phyloP scores from a whole-genome alignment of 1,284 basidiomycete genomes.

The Golubevia sp. region DNA sequence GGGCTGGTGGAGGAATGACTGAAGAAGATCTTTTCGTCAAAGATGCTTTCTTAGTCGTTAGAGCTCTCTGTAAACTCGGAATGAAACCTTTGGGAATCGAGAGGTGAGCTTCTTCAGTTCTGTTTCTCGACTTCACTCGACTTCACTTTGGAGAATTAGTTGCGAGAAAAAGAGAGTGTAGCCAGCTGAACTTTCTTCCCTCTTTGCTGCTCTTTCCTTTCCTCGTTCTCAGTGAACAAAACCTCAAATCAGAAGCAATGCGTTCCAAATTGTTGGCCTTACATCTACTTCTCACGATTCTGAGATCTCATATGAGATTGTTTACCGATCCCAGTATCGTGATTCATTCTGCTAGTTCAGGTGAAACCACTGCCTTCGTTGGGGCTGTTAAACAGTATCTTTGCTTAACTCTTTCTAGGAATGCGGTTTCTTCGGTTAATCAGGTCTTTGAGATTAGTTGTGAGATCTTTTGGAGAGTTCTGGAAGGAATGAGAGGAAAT shows the following conservation, averaged over 20 bases:
- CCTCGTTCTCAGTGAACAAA: slow-evolving; percentile 34
- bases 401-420: slow-evolving; percentile 88
- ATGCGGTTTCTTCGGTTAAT: slow-evolving; percentile 90
- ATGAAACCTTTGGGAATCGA: slow-evolving; percentile 58
- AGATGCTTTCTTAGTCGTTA: slow-evolving; percentile 58
- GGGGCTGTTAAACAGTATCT: slow-evolving; percentile 65
- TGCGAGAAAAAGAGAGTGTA: not conserved
- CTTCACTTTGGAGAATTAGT: no score
- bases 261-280: slow-evolving; percentile 57
- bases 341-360: slow-evolving; percentile 53
- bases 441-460: slow-evolving; percentile 98
- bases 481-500: slow-evolving; percentile 90
- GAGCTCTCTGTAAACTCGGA: slow-evolving; percentile 58
- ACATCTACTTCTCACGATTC: slow-evolving; percentile 52
- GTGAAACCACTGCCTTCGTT: slow-evolving; percentile 58
- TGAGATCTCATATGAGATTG: slow-evolving; percentile 50
- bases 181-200: not conserved
- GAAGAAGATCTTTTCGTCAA: slow-evolving; percentile 56
- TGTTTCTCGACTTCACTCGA: not conserved
- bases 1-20: slow-evolving; percentile 18
- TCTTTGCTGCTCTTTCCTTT: not conserved
- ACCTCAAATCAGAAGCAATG: slow-evolving; percentile 58
- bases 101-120: slow-evolving; percentile 10
- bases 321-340: slow-evolving; percentile 52
- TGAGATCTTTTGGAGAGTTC: slow-evolving; percentile 96